These are phyloP conservation scores for Emmonsia crescens DNA, from an alignment of 2,329 filamentous ascomycete species.

Conservation along the genomic window DNA sequence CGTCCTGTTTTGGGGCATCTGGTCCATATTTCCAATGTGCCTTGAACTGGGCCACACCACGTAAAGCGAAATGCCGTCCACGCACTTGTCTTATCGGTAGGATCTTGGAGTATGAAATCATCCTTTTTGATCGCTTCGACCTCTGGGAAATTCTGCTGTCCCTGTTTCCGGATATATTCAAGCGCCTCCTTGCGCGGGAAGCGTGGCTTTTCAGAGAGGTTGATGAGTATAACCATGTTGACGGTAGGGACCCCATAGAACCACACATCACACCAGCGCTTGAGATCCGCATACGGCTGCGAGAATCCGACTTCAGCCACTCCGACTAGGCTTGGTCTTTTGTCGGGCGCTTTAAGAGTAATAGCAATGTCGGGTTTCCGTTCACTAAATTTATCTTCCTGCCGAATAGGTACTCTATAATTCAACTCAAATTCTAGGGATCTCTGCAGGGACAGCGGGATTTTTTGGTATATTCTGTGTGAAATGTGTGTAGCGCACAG, in stretches of 20 bases:
- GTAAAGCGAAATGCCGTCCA: background rate
- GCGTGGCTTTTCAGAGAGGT: background rate
- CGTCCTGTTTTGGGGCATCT: background rate
- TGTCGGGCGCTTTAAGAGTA: background rate
- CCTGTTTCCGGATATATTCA: background rate
- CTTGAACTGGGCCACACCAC: background rate
- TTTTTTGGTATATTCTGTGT: background rate
- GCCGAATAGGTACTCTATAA: background rate
- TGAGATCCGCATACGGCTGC: background rate
- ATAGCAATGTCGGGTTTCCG: background rate
- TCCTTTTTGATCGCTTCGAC: background rate
- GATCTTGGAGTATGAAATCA: background rate
- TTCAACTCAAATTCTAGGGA: background rate
- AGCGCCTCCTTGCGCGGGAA: background rate
- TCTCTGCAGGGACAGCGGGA: background rate
- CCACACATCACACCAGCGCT: background rate
- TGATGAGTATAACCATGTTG: background rate
- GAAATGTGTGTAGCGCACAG: background rate
- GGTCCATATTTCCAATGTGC: background rate
- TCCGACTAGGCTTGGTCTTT: background rate
- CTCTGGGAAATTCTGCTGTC: background rate
- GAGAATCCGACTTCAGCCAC: background rate
- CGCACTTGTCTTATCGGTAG: background rate
- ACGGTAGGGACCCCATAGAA: background rate
- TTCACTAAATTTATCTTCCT: background rate